Conservation (phyloP, 768 basidiomycete species). For the Nidularia pulvinata region DNA sequence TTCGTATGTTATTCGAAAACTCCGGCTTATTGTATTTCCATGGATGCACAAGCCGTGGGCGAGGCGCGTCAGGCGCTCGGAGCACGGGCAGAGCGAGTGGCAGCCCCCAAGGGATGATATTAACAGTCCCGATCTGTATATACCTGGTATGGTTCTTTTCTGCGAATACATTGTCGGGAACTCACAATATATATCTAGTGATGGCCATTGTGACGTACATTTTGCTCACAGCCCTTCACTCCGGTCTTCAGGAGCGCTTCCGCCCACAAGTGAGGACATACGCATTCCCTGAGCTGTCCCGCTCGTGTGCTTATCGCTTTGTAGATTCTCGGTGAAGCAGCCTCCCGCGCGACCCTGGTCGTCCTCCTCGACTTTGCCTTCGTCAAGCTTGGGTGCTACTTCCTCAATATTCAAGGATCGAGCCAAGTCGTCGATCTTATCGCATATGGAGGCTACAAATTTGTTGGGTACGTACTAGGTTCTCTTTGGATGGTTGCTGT, state of each 20-base stretch:
- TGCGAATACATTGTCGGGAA: background rate
- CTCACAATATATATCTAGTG: constrained; percentile 36
- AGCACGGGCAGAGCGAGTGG: constrained; percentile 75
- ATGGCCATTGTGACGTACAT: constrained; percentile 98
- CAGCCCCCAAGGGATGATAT: constrained; percentile 91
- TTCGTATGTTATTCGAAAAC: constrained; percentile 90
- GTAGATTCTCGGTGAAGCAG: constrained; percentile 79
- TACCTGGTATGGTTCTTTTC: constrained; percentile 59
- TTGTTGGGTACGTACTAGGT: constrained; percentile 75
- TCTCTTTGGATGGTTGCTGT: background rate
- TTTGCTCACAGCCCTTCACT: constrained; percentile 81
- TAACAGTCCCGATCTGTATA: constrained; percentile 96
- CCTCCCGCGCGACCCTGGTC: constrained; percentile 83
- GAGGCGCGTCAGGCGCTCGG: constrained; percentile 63
- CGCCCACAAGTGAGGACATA: constrained; percentile 57
- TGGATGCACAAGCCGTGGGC: constrained; percentile 94
- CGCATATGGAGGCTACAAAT: constrained; percentile 97
- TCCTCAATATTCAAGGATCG: constrained; percentile 81
- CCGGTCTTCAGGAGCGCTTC: constrained; percentile 82
- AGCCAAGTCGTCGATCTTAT: constrained; percentile 78
- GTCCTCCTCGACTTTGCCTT: constrained; percentile 87
- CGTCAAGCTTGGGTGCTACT: constrained; percentile 91
- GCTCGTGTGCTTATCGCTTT: background rate
- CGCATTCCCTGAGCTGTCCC: background rate
- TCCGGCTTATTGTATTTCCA: constrained; percentile 89